Conservation (phyloP, 768 basidiomycete species). For the Baorangia bicolor region DNA sequence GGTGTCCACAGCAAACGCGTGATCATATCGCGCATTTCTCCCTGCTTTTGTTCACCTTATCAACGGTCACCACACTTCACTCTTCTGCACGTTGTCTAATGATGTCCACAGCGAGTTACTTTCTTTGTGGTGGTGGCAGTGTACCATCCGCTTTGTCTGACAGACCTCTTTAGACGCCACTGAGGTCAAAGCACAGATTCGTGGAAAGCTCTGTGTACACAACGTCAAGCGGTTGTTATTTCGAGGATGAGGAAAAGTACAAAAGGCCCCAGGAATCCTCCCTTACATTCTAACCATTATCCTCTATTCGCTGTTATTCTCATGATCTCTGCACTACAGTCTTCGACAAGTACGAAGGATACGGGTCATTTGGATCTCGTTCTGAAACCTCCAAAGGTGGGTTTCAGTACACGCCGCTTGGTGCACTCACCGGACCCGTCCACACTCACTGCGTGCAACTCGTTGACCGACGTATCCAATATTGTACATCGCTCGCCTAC, state of each 20-base stretch:
- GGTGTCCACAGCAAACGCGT: constrained; percentile 3
- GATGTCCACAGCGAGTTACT: constrained; percentile 6
- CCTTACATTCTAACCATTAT: not conserved
- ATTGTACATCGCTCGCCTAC: not conserved
- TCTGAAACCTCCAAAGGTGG: not conserved
- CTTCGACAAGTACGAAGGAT: constrained; percentile 1
- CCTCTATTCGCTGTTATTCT: not conserved
- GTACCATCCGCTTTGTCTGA: constrained; percentile 21
- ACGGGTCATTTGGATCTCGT: not conserved
- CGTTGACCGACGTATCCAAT: constrained; percentile 10
- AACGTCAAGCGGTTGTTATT: constrained; percentile 9
- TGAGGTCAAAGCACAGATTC: constrained; percentile 17
- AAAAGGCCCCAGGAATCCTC: constrained; percentile 16
- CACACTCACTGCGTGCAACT: constrained; percentile 3
- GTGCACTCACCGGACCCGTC: constrained; percentile 10
- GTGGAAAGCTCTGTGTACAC: constrained; percentile 3
- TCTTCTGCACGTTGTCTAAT: not conserved
- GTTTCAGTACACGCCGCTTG: constrained; percentile 8
- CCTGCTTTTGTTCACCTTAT: constrained; percentile 27
- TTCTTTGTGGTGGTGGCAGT: constrained; percentile 18
- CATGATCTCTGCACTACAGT: constrained; percentile 7
- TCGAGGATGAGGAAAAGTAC: constrained; percentile 8
- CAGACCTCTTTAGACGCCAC: constrained; percentile 8
- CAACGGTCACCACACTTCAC: constrained; percentile 6
- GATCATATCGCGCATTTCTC: not conserved